Evolutionary conservation across 345 rosid genomes (phyloP).

Genomic region (Camelina neglecta): DNA sequence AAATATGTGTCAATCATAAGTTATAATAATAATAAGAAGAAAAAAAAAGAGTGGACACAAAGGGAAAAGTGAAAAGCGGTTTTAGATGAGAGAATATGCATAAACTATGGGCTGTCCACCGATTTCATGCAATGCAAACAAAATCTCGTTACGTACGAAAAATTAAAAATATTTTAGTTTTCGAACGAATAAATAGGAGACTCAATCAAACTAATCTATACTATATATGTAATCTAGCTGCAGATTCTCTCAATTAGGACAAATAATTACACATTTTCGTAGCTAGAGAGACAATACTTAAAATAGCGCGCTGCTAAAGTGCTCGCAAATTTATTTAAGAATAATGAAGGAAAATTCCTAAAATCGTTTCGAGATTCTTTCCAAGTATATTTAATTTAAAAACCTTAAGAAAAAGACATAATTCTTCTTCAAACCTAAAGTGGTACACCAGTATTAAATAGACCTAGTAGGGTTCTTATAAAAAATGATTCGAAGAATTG

Average conservation of each 20-base stretch:
- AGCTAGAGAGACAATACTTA: background rate
- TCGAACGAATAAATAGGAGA: background rate
- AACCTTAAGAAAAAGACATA: slow-evolving; percentile 9
- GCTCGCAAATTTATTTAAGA: background rate
- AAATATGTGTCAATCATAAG: slow-evolving; percentile 26
- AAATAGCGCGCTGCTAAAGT: background rate
- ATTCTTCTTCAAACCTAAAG: slow-evolving; percentile 12
- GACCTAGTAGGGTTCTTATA: slow-evolving; percentile 4
- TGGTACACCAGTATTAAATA: background rate
- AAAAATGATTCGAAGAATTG: slow-evolving; percentile 39
- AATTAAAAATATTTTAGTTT: slow-evolving; percentile 1
- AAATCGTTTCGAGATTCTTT: background rate
- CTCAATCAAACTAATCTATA: slow-evolving; percentile 8
- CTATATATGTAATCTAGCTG: background rate
- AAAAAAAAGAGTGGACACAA: slow-evolving; percentile 13
- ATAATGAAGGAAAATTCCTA: background rate
- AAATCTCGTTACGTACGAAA: slow-evolving; percentile 39
- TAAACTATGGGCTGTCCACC: slow-evolving; percentile 48
- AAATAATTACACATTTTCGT: slow-evolving; percentile 7
- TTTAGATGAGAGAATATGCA: slow-evolving; percentile 33
- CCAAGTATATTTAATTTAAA: background rate
- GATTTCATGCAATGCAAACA: slow-evolving; percentile 49
- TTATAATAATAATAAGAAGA: background rate
- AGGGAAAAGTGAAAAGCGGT: slow-evolving; percentile 37
- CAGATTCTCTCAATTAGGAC: slow-evolving; percentile 19